phyloP scores from a whole-genome alignment of 306 rosid genomes.

The Rosa chinensis region DNA sequence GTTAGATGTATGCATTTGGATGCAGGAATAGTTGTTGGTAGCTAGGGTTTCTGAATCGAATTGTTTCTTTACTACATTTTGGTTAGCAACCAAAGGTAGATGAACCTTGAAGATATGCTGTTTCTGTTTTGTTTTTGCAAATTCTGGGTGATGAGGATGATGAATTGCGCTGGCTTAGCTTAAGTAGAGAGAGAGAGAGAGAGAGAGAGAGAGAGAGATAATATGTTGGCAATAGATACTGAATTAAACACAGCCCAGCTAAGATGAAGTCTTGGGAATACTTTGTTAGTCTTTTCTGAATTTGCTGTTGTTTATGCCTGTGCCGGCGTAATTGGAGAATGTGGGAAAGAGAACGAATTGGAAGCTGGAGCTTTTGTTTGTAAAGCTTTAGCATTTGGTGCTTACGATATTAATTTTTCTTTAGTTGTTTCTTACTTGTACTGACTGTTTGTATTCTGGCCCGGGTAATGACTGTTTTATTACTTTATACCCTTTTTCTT shows the following conservation, averaged over 20 bases:
- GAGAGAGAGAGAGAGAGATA: neutral
- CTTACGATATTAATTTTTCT: neutral
- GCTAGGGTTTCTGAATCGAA: neutral
- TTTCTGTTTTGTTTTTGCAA: neutral
- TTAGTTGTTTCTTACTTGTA: neutral
- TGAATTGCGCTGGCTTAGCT: neutral
- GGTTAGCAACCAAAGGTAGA: neutral
- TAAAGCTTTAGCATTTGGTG: neutral
- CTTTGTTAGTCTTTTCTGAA: neutral
- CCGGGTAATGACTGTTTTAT: no score
- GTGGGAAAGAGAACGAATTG: neutral
- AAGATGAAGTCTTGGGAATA: neutral
- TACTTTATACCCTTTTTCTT: slow-evolving; percentile 24
- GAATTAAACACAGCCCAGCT: neutral
- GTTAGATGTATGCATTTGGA: neutral
- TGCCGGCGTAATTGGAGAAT: neutral
- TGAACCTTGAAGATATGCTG: neutral
- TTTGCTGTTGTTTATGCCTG: neutral
- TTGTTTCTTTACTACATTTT: neutral
- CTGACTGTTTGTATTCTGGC: slow-evolving; percentile 27
- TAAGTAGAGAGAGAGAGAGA: no score
- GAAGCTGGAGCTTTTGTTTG: neutral
- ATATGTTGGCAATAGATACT: no score
- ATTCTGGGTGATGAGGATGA: neutral
- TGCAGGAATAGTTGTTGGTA: neutral